Percentiles rank a stretch among this genome's conserved stretches.
phyloP scores from a whole-genome alignment of 345 rosid species.

The Brassica incana region DNA sequence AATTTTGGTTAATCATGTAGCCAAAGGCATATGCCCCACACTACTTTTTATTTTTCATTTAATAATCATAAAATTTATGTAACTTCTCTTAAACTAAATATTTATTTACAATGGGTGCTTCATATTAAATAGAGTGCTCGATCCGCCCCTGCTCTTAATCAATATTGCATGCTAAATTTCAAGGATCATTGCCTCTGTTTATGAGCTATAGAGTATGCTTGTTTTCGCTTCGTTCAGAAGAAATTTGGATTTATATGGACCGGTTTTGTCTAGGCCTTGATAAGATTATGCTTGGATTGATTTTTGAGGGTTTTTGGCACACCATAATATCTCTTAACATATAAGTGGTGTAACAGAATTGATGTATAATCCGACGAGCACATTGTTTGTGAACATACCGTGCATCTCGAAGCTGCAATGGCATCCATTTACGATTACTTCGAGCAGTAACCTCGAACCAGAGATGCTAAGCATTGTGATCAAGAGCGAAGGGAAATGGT shows the following conservation, averaged over 20 bases:
- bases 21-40: no score
- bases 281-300: not conserved
- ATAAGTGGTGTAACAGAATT: conserved; percentile 45
- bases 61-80: no score
- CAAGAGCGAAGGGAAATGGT: conserved; percentile 80
- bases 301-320: not conserved
- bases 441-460: conserved; percentile 66
- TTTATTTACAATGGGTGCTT: no score
- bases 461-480: conserved; percentile 65
- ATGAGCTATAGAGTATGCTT: not conserved
- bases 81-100: no score
- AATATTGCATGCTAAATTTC: not conserved
- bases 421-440: conserved; percentile 87
- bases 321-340: not conserved
- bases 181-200: not conserved
- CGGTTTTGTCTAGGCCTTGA: not conserved
- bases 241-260: not conserved
- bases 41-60: no score
- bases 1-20: no score
- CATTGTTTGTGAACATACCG: conserved; percentile 69
- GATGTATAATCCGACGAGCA: conserved; percentile 66
- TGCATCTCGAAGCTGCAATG: conserved; percentile 77
- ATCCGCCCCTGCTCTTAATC: no score
- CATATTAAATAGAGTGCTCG: no score
- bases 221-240: not conserved